Base-by-base conservation (phyloP, 208 protist species). In the Trypanosoma rangeli region DNA sequence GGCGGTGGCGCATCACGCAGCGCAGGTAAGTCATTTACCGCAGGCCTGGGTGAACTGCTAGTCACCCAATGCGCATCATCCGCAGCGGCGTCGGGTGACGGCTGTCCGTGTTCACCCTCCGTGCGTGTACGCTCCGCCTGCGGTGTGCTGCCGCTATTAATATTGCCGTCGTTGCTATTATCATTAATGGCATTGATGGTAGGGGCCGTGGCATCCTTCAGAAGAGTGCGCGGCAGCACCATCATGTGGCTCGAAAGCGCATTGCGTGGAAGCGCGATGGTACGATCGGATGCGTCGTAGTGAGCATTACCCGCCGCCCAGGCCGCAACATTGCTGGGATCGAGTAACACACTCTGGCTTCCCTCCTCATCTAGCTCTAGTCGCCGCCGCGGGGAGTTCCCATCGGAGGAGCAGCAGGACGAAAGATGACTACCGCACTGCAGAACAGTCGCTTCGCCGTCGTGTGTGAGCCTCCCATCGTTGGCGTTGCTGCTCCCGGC, bases 321-420 rank as follows among this genome's bases (percentile, higher is more conserved):
- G 22, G 58, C 44, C 39, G 16, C 28, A 33, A 44, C 28, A 22
- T 62, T 33, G 22, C 5, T 64, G 0, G 56, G 39, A 49, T 59
- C 58, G 52, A 55, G 59, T 20, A 29, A 61, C 3, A 62, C 20
- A 31, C 53, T 75, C 63, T 75, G 70, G 42, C 70, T 75, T 33
- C 62, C 46, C n/a, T 75, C 70, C 24, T 75, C 70, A 39, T 75
- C 62, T 4, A 68, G 46, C 48, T 75, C 70, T 9, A 75, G 55
- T 33, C 55, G 28, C 0, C 70, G 61, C 24, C 70, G 61, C 54
- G 55, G 55, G 37, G 55, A 68, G 22, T 46, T 46, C 0, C 33
- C 64, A 22, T 76, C 58, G 9, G 70, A 75, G 35, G 62, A 69
- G 42, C 61, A 63, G 37, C 61, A 26, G 24, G 62, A 67, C 2